Conservation (phyloP, 768 basidiomycete species). For the Dentipellis fragilis region DNA sequence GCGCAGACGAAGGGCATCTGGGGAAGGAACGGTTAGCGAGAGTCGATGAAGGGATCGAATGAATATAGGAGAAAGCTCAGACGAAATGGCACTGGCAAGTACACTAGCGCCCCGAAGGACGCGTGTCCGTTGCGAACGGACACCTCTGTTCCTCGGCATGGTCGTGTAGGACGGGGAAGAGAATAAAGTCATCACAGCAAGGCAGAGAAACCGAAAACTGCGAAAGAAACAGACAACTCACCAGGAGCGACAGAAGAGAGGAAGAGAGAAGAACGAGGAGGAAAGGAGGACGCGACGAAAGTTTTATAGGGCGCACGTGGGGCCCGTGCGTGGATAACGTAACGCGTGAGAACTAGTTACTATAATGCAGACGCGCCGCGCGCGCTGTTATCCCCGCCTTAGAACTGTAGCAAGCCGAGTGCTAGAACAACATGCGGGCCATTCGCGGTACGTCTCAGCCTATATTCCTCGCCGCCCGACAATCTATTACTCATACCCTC, state of each 20-base stretch:
- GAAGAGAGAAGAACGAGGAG: not conserved
- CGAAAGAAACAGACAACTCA: not conserved
- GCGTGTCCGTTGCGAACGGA: conserved; percentile 71
- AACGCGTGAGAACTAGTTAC: too few relatives aligned
- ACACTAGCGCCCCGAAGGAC: conserved; percentile 54
- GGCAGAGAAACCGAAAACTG: not conserved
- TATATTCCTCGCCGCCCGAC: too few relatives aligned
- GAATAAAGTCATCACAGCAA: conserved; percentile 60
- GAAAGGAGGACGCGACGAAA: not conserved
- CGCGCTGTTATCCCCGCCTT: not conserved
- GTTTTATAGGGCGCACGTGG: not conserved
- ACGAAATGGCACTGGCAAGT: conserved; percentile 87
- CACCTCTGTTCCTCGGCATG: conserved; percentile 75
- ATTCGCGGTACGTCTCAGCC: not conserved
- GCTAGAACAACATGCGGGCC: not conserved
- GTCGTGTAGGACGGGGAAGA: conserved; percentile 91
- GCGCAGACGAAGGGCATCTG: not conserved
- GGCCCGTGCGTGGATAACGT: too few relatives aligned
- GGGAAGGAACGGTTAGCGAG: not conserved
- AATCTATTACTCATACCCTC: too few relatives aligned
- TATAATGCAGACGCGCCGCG: too few relatives aligned
- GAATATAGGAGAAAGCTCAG: conserved; percentile 34
- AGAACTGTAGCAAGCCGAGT: not conserved
- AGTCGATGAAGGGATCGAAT: not conserved
- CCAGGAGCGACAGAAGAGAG: not conserved